These are phyloP conservation scores for Lyophyllum atratum DNA, from an alignment of 768 basidiomycete species.

Conservation along the genomic window DNA sequence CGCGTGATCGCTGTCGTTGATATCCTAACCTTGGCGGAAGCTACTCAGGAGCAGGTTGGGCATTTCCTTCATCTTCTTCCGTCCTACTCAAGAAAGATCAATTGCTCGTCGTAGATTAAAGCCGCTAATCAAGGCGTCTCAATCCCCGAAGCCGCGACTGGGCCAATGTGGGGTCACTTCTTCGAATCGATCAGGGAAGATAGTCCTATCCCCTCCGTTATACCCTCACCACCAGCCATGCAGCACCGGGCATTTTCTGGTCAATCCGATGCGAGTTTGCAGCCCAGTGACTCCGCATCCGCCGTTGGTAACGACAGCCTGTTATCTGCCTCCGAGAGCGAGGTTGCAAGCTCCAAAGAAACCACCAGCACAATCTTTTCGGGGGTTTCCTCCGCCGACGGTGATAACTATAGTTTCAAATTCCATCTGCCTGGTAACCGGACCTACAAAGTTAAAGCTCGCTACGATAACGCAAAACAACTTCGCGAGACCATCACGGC, in stretches of 20 bases:
- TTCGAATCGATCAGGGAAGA: conserved; percentile 2
- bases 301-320: too few relatives aligned
- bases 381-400: not conserved
- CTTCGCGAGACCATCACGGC: not conserved
- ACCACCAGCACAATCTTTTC: not conserved
- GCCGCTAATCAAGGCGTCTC: not conserved
- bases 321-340: not conserved
- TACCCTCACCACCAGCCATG: not conserved
- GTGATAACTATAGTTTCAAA: not conserved
- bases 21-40: conserved; percentile 96
- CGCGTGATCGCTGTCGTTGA: conserved; percentile 95
- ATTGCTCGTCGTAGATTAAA: not conserved
- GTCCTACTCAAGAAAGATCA: not conserved
- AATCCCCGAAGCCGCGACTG: not conserved
- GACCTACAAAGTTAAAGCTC: conserved; percentile 4
- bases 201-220: not conserved
- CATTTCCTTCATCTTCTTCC: not conserved
- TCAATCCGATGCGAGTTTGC: not conserved
- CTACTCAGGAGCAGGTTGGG: conserved; percentile 72
- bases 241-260: not conserved
- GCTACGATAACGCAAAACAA: not conserved
- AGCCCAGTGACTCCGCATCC: too few relatives aligned
- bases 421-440: conserved; percentile 1
- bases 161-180: conserved; percentile 1
- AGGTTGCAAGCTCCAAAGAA: not conserved